Base-by-base conservation (phyloP, 192 early-diverging fungal genomes). In the Podila horticola region DNA sequence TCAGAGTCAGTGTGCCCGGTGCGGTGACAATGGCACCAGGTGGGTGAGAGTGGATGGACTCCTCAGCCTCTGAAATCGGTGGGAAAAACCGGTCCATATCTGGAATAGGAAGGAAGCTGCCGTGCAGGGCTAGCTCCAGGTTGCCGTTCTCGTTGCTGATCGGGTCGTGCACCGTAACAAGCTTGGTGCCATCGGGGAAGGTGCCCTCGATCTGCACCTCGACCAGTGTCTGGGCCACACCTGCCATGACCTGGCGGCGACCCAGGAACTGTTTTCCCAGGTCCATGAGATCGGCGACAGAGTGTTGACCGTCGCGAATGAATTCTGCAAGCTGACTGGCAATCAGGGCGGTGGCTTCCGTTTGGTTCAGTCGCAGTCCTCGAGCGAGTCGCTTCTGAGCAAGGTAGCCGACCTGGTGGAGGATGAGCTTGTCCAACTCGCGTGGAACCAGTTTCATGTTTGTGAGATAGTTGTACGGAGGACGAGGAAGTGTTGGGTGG, bases 161-260 rank as follows among this genome's bases (percentile, higher is more conserved):
- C 12, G 97, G 97, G 57, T 95, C 89, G 66, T 97, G 96, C 9
- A 99, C 93, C 0, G 97, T 98, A 9, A 98, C 94, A 5, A 99
- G 87, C 77, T 97, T 97, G 0, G 95, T 96, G 15, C 97, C 97
- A 69, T 97, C 95, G 9, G 87, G 92, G 69, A 98, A 97, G n/a
- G 94, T 94, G 13, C 96, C 95, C 74, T 97, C 96, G 3, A 97
- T 88, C 71, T 96, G 95, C 34, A 98, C 95, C 64, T 96, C 93
- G 60, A 90, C 83, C 30, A 99, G 73, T 0, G 88, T 91, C 58
- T 90, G 83, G 1, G 89, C 84, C 13, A 95, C 95, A 11, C 90
- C 88, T 0, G 90, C 83, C 70, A 93, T 74, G 36, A 99, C 96
- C 36, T 97, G 94, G 15, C 94, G 89, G 55, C 87, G 91, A 3